These are phyloP conservation scores for Byssothecium circinans DNA, from an alignment of 2,329 filamentous ascomycete genomes.

Conservation along the genomic window DNA sequence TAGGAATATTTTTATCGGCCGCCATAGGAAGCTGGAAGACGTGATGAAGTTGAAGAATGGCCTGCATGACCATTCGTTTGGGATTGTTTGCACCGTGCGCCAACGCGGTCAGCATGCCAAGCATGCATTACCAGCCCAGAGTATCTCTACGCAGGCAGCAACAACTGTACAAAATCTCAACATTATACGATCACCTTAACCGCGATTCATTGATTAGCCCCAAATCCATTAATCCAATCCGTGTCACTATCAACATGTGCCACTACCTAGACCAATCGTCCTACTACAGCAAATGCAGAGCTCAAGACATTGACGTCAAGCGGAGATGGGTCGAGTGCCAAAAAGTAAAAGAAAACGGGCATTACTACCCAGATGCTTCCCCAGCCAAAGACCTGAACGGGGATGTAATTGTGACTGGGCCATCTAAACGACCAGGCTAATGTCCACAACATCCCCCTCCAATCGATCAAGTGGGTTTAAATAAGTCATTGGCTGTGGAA, in stretches of 20 bases:
- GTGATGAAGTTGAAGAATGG: too few species aligned
- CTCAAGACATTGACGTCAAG: slow-evolving; percentile 4
- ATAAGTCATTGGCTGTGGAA: neutral
- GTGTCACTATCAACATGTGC: slow-evolving; percentile 4
- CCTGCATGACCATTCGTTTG: too few species aligned
- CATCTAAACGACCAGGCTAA: neutral
- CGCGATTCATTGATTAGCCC: too few species aligned
- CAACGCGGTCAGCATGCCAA: too few species aligned
- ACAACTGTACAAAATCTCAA: too few species aligned
- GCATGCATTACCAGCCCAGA: too few species aligned
- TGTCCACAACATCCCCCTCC: neutral
- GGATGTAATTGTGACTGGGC: neutral
- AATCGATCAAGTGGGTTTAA: neutral
- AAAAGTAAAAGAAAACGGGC: slow-evolving; percentile 9
- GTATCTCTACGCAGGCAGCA: too few species aligned
- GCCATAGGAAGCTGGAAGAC: too few species aligned
- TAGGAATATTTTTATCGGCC: too few species aligned
- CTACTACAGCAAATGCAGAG: slow-evolving; percentile 9
- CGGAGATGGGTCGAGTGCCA: slow-evolving; percentile 7
- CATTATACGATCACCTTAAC: too few species aligned
- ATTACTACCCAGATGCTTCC: slow-evolving; percentile 7
- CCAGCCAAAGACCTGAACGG: slow-evolving; percentile 6
- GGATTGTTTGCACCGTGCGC: too few species aligned
- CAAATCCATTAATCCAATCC: too few species aligned
- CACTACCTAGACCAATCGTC: slow-evolving; percentile 7